Percentiles rank a stretch among this genome's conserved stretches.
These are phyloP conservation scores for Sphaerosporella brunnea DNA, from an alignment of 495 filamentous ascomycete species.

Conservation along the genomic window DNA sequence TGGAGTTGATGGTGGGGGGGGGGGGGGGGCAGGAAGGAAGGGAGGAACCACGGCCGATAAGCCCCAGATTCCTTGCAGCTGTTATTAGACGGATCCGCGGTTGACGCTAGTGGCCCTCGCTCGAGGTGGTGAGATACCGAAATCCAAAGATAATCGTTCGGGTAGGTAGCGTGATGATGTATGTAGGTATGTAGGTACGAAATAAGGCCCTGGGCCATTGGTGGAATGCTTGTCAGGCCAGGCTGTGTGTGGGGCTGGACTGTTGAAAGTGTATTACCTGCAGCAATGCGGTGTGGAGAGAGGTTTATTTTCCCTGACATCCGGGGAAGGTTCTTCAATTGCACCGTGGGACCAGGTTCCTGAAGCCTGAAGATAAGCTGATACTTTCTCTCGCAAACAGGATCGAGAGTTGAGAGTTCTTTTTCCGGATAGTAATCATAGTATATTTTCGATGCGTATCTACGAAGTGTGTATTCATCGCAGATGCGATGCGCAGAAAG, in stretches of 20 bases:
- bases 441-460: neutral
- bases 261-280: neutral
- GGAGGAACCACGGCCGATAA: neutral
- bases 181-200: neutral
- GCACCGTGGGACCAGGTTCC: too few relatives aligned
- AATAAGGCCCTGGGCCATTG: neutral
- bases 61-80: neutral
- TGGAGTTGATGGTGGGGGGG: neutral
- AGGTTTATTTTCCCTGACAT: too few relatives aligned
- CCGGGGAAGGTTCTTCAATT: too few relatives aligned
- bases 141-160: neutral
- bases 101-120: constrained; percentile 1
- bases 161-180: neutral
- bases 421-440: neutral
- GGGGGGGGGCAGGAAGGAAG: neutral
- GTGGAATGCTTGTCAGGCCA: neutral
- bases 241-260: neutral
- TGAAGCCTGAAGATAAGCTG: neutral
- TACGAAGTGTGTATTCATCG: neutral
- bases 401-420: neutral
- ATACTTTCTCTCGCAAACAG: neutral
- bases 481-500: neutral
- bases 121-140: neutral
- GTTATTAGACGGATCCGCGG: constrained; percentile 4
- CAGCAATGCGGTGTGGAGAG: too few relatives aligned